Percentiles rank a stretch among this genome's conserved stretches.
phyloP scores from a whole-genome alignment of 1,284 basidiomycete species.

The Marasmius sp. region DNA sequence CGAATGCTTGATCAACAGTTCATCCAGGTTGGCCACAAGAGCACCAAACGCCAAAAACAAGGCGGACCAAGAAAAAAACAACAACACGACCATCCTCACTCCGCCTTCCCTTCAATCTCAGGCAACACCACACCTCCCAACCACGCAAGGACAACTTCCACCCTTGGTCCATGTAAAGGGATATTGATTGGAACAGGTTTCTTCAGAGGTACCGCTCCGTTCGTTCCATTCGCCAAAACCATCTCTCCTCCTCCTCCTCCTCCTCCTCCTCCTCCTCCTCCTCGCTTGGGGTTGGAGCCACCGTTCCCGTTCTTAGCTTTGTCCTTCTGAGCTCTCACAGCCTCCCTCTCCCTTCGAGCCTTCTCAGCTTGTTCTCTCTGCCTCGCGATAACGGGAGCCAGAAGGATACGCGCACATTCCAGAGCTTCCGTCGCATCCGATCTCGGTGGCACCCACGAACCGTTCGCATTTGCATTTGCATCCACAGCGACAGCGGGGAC shows the following conservation, averaged over 20 bases:
- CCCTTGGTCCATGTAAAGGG: constrained; percentile 77
- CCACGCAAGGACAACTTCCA: constrained; percentile 82
- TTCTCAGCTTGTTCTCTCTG: constrained; percentile 55
- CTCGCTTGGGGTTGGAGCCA: neutral
- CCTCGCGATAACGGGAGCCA: constrained; percentile 62
- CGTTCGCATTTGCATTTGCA: constrained; percentile 14
- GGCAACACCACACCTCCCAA: constrained; percentile 73
- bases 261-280: neutral
- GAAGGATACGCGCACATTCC: constrained; percentile 65
- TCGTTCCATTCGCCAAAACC: neutral
- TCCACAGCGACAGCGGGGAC: constrained; percentile 10
- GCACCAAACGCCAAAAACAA: neutral
- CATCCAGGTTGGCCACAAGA: too few relatives aligned
- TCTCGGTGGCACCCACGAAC: constrained; percentile 27
- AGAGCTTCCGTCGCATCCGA: constrained; percentile 45
- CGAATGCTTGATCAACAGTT: too few relatives aligned
- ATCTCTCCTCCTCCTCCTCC: neutral
- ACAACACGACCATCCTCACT: neutral
- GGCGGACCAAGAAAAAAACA: neutral
- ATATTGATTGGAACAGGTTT: constrained; percentile 71
- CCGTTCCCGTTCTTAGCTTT: neutral
- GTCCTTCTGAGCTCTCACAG: constrained; percentile 13
- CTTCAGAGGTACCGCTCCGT: constrained; percentile 40
- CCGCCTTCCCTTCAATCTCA: constrained; percentile 50
- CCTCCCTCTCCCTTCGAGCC: constrained; percentile 44